These are phyloP conservation scores for Colletotrichum godetiae DNA, from an alignment of 2,329 filamentous ascomycete species.

Conservation along the genomic window DNA sequence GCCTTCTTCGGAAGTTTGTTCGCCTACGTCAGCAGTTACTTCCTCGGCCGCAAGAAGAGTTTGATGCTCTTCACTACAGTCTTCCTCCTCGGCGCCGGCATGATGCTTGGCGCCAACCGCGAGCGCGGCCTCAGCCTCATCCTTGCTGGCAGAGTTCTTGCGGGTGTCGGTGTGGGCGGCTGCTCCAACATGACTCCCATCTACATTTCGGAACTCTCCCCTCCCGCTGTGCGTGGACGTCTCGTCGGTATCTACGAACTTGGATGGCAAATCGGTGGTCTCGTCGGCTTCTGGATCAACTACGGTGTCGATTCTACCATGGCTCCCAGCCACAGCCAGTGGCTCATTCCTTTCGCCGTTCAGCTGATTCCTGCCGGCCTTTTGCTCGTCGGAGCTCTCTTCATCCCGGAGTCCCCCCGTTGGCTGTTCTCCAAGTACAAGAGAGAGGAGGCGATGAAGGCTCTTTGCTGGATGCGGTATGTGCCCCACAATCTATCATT, in stretches of 20 bases:
- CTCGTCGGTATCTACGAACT: slow-evolving; percentile 76
- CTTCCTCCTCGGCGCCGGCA: slow-evolving; percentile 76
- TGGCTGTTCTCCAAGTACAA: slow-evolving; percentile 75
- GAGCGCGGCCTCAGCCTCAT: slow-evolving; percentile 73
- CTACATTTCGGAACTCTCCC: slow-evolving; percentile 70
- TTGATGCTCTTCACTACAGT: slow-evolving; percentile 70
- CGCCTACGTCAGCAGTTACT: slow-evolving; percentile 75
- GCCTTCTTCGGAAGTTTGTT: slow-evolving; percentile 84
- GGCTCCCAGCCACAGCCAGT: slow-evolving; percentile 62
- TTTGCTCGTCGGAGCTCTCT: slow-evolving; percentile 68
- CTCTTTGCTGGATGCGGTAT: slow-evolving; percentile 69
- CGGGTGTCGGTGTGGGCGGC: slow-evolving; percentile 72
- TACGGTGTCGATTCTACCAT: slow-evolving; percentile 68
- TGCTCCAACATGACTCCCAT: slow-evolving; percentile 73
- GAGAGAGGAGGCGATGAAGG: slow-evolving; percentile 67
- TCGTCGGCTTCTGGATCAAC: slow-evolving; percentile 73
- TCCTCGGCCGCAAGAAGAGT: slow-evolving; percentile 73
- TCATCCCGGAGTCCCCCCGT: slow-evolving; percentile 74
- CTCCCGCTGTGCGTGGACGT: slow-evolving; percentile 72
- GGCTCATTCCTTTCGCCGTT: slow-evolving; percentile 73
- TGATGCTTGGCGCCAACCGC: slow-evolving; percentile 76
- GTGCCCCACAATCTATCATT: neutral
- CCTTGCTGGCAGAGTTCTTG: slow-evolving; percentile 71
- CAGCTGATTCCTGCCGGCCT: slow-evolving; percentile 76
- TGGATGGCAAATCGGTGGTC: slow-evolving; percentile 71